Base-by-base conservation (phyloP, 2,329 filamentous ascomycete species). In the Fusarium sp. region DNA sequence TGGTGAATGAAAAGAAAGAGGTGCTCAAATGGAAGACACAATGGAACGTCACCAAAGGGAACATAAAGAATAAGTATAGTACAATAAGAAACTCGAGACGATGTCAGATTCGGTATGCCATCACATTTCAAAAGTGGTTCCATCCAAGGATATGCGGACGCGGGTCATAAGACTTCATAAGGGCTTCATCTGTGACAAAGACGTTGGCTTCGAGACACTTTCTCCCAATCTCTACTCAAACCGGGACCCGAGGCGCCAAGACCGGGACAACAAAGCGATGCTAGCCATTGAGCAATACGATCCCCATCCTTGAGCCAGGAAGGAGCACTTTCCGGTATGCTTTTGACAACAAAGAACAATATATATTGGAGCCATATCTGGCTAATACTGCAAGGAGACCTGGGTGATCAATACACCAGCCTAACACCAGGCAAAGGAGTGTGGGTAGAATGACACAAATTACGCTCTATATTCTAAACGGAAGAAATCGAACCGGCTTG, bases 341-440 rank as follows among this genome's bases (percentile, higher is more conserved):
- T 27, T 4, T 10, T 21, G 31, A 35, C n/a, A 59, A 72, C 57
- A 69, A 73, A 73, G 69, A 49, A 58, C 19, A 58, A 25, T 7
- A 18, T 18, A 18, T 49, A 10, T 25, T 16, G 18, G 15, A 16
- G 27, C 7, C 52, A 35, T 33, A 19, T 16, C n/a, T 56, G 38
- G 38, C 29, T 46, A 12, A 57, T 21, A 23, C n/a, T 9, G 39
- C 18, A 10, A 35, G 19, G 31, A 46, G 8, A 21, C 29, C 25
- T 12, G 6, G 31, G 19, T 27, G 29, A 57, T 57, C 31, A 48
- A 27, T 25, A 25, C 29, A n/a, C n/a, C n/a, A 7, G 23, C 54
- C 29, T 18, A 9, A 35, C 27, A 33, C 19, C 18, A 35, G 23
- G 18, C 23, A 39, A 23, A 35, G 15, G 54, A 44, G 25, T 25